Evolutionary conservation across 176 grass and related monocot species (phyloP).

Genomic region (Coix lacrymajobi): DNA sequence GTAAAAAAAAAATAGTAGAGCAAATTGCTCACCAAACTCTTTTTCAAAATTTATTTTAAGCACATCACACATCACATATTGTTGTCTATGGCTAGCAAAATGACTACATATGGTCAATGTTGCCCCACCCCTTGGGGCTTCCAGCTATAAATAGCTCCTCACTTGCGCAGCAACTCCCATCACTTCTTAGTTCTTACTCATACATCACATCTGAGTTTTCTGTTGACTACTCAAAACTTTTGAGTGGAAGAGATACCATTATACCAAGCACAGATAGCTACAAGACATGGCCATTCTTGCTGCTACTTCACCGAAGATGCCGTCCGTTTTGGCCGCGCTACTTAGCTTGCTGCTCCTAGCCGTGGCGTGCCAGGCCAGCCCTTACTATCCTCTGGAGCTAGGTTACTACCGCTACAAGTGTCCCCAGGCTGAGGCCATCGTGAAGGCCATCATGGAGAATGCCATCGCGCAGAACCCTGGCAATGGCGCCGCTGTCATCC

Average conservation of each 20-base stretch:
- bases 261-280: background rate
- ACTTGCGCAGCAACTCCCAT: too few species aligned
- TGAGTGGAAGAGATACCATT: background rate
- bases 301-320: background rate
- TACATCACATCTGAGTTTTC: background rate
- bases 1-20: too few species aligned
- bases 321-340: background rate
- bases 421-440: conserved; percentile 27
- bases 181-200: too few species aligned
- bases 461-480: conserved; percentile 11
- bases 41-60: too few species aligned
- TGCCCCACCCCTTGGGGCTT: too few species aligned
- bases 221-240: background rate
- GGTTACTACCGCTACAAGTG: conserved; percentile 29
- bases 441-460: conserved; percentile 14
- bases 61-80: too few species aligned
- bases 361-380: background rate
- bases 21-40: too few species aligned
- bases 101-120: too few species aligned
- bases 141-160: too few species aligned
- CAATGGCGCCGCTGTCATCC: conserved; percentile 37
- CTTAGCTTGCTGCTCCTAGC: background rate
- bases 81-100: too few species aligned
- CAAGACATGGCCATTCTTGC: background rate
- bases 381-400: conserved; percentile 18